These are phyloP conservation scores for Inga leiocalycina DNA, from an alignment of 306 rosid species.

Conservation along the genomic window DNA sequence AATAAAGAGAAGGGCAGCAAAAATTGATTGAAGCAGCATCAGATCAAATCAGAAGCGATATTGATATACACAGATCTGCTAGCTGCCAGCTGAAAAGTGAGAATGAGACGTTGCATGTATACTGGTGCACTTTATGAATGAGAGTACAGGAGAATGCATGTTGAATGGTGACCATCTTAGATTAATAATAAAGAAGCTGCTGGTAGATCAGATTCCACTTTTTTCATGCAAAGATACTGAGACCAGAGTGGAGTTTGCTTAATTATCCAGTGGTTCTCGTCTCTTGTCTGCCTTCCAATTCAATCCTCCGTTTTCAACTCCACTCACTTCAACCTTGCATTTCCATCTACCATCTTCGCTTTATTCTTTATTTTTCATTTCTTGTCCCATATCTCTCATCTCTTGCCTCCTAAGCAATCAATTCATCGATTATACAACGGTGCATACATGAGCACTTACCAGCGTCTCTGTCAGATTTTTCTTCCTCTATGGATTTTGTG, in stretches of 20 bases:
- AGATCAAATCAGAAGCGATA: conserved; percentile 1
- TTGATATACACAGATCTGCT: neutral
- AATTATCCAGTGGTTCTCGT: conserved; percentile 36
- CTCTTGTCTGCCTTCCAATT: conserved; percentile 17
- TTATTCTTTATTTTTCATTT: neutral
- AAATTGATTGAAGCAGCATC: neutral
- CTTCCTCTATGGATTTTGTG: neutral
- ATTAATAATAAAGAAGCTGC: conserved; percentile 24
- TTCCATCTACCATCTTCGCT: neutral
- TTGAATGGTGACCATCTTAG: conserved; percentile 45
- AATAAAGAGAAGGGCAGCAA: neutral
- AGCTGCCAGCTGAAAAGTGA: conserved; percentile 33
- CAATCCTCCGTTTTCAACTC: conserved; percentile 40
- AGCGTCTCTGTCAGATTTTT: neutral
- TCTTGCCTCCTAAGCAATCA: neutral
- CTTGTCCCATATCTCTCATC: neutral
- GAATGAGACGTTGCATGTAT: neutral
- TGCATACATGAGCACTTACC: neutral
- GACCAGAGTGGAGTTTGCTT: conserved; percentile 12
- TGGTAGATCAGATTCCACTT: conserved; percentile 7
- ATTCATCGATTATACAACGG: neutral
- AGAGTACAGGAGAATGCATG: conserved; percentile 28
- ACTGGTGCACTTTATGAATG: conserved; percentile 25
- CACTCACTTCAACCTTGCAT: neutral
- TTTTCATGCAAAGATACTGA: conserved; percentile 33